A percentile compares a stretch with the other conserved stretches of the same genome.
These are phyloP conservation scores for Coemansia sp. DNA, from an alignment of 192 early-diverging fungal genomes.

Conservation along the genomic window DNA sequence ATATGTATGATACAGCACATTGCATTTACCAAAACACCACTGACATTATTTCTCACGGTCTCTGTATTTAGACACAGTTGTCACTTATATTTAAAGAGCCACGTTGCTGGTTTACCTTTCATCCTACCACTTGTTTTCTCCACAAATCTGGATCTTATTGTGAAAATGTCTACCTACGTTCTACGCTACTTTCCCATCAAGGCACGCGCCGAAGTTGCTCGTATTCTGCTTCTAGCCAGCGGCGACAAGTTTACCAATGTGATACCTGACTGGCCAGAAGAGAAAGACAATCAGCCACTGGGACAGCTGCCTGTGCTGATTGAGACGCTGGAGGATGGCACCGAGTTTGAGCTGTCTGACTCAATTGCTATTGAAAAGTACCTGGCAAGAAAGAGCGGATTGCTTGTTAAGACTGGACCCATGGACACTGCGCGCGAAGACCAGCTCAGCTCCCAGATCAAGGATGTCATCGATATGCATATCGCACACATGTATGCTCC, in stretches of 20 bases:
- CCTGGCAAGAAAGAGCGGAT: slow-evolving; percentile 41
- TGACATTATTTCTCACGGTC: background rate
- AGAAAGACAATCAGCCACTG: slow-evolving; percentile 45
- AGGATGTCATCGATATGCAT: slow-evolving; percentile 8
- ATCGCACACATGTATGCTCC: background rate
- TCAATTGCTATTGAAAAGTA: slow-evolving; percentile 54
- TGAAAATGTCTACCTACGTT: slow-evolving; percentile 3
- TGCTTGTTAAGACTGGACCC: slow-evolving; percentile 19
- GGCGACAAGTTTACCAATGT: slow-evolving; percentile 33
- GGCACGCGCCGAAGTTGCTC: slow-evolving; percentile 30
- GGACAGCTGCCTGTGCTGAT: slow-evolving; percentile 57
- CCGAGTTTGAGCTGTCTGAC: slow-evolving; percentile 44
- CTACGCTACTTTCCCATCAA: slow-evolving; percentile 32
- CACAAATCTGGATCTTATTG: background rate
- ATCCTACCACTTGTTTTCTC: background rate
- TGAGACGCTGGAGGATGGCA: slow-evolving; percentile 23
- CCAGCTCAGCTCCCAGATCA: slow-evolving; percentile 22
- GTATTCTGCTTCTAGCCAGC: slow-evolving; percentile 43
- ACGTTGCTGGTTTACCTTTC: too few species aligned
- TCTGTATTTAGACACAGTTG: background rate
- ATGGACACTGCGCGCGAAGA: slow-evolving; percentile 31
- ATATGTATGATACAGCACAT: background rate
- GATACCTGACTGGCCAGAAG: slow-evolving; percentile 41
- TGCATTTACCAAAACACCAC: background rate
- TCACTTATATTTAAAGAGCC: background rate